Evolutionary conservation across 306 rosid species (phyloP).

Genomic region (Lathyrus oleraceus): DNA sequence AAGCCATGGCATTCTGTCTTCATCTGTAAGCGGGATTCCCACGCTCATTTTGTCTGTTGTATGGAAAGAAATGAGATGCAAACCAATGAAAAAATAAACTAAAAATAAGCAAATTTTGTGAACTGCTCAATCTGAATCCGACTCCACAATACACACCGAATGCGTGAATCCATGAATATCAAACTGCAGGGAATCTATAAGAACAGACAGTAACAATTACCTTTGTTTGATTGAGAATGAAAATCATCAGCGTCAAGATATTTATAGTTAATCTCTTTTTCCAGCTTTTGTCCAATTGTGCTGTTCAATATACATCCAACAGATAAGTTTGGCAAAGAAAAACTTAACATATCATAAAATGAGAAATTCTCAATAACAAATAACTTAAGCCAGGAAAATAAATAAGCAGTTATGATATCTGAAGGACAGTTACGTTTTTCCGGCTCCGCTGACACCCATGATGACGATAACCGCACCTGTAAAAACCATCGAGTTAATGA

Average conservation of each 20-base stretch:
- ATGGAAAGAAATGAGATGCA: background rate
- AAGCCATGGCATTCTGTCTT: conserved; percentile 87
- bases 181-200: background rate
- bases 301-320: conserved; percentile 46
- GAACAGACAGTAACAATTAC: conserved; percentile 23
- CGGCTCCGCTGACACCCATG: conserved; percentile 89
- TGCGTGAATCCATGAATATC: background rate
- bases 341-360: too few species aligned
- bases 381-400: background rate
- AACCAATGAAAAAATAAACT: background rate
- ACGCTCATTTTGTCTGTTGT: conserved; percentile 68
- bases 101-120: background rate
- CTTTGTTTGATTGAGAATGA: conserved; percentile 78
- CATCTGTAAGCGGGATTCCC: conserved; percentile 77
- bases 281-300: conserved; percentile 73
- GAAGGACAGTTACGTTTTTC: conserved; percentile 67
- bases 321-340: background rate
- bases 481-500: background rate
- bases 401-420: background rate
- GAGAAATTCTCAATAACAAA: too few species aligned
- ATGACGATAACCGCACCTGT: conserved; percentile 56
- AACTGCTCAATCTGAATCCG: background rate
- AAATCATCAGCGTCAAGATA: conserved; percentile 90
- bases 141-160: too few species aligned
- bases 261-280: conserved; percentile 45